A percentile compares a stretch with the other conserved stretches of the same genome.
Evolutionary conservation across 2,329 filamentous ascomycete genomes (phyloP).

Genomic region (Atkinsonella hypoxylon): DNA sequence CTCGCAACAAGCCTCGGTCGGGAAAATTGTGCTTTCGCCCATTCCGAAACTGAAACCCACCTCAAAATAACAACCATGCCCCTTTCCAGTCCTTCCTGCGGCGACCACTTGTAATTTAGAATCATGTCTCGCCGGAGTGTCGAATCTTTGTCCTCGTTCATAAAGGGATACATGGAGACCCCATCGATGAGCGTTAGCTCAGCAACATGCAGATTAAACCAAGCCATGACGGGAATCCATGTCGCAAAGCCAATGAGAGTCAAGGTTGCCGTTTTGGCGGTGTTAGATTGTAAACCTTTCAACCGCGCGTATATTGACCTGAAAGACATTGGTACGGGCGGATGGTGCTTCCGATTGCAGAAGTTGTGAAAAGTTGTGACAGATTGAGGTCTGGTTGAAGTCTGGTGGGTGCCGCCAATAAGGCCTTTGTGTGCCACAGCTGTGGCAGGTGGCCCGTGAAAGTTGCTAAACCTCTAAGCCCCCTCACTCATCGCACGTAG

Average conservation of each 20-base stretch:
- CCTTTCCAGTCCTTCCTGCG: conserved; percentile 45
- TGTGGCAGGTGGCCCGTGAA: no score
- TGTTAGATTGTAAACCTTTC: conserved; percentile 12
- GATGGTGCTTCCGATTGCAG: background rate
- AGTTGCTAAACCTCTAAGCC: no score
- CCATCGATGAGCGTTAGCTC: conserved; percentile 47
- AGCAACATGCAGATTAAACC: conserved; percentile 49
- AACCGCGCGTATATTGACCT: conserved; percentile 23
- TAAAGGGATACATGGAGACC: conserved; percentile 64
- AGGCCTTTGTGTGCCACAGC: no score
- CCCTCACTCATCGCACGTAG: no score
- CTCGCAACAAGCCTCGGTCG: background rate
- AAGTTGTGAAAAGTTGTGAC: background rate
- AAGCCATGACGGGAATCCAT: conserved; percentile 50
- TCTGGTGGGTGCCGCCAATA: no score
- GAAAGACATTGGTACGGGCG: background rate
- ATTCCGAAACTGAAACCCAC: conserved; percentile 22
- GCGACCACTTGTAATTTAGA: conserved; percentile 46
- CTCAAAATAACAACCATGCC: conserved; percentile 67
- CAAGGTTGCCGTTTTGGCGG: conserved; percentile 24
- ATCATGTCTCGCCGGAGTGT: conserved; percentile 43
- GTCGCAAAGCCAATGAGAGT: conserved; percentile 41
- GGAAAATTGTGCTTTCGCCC: background rate
- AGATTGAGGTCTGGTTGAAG: background rate
- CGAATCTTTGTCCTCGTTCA: conserved; percentile 55